Evolutionary conservation across 495 filamentous ascomycete species (phyloP), one percentile per base, ranked within the genome.

Genomic region (Cercophora newfieldiana): DNA sequence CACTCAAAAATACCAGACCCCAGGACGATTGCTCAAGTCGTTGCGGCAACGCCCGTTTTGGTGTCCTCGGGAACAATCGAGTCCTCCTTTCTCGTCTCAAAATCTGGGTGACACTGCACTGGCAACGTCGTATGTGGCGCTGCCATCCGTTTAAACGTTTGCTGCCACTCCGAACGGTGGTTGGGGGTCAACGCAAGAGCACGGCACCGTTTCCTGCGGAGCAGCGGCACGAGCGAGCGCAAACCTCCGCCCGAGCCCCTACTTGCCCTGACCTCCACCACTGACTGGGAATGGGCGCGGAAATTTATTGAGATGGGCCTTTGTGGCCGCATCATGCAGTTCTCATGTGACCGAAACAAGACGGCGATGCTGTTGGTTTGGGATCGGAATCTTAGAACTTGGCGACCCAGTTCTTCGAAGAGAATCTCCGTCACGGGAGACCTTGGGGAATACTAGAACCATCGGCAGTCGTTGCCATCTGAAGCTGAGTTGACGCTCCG

Each of bases 261-360:
- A 16, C 18, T 44, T 44, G 18, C 51, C 50, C 51, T 22, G 25
- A 55, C 8, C 22, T 24, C 22, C 51, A 18, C 22, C 21, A 18
- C 51, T 1, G 7, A 22, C 21, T 10, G 3, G 21, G 21, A 28
- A 24, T 55, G 51, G 51, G 7, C 51, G 1, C 26, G 19, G 22
- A 28, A 55, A 12, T 10, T 24, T 18, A 24, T 28, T 22, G 51
- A 55, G 19, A 24, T 3, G 19, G 21, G 22, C 26, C 8, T 28
- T 3, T 28, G 14, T 12, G 51, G 51, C 51, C 51, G 51, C 51
- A 55, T 55, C 14, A 28, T 18, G 51, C 51, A 26, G 14, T 26
- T 10, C 51, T 55, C 51, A 55, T 55, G 51, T 55, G 51, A 55
- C 51, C 51, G 21, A 28, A 10, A 26, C 51, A 22, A 55, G 21